Conservation (phyloP, 495 filamentous ascomycete species). For the Trichoderma gamsii region DNA sequence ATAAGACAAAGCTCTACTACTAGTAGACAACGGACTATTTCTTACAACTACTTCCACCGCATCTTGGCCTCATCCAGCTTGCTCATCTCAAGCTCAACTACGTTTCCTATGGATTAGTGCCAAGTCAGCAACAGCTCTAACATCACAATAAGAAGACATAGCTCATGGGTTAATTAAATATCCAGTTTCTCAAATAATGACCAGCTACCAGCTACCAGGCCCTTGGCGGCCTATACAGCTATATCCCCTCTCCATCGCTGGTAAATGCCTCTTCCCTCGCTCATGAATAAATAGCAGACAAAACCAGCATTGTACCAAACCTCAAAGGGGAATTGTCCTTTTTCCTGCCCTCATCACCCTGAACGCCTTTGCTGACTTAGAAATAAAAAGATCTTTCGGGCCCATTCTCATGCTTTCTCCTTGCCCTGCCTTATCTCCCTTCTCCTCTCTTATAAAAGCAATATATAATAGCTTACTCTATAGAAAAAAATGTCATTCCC, state of each 20-base stretch:
- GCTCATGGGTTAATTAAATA: not conserved
- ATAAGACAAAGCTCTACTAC: too few relatives aligned
- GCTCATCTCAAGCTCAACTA: too few relatives aligned
- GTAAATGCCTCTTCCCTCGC: not conserved
- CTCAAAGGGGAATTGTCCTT: constrained; percentile 8
- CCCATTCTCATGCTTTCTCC: not conserved
- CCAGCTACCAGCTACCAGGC: not conserved
- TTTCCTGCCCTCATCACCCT: constrained; percentile 1
- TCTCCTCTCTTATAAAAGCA: not conserved
- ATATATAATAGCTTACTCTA: not conserved
- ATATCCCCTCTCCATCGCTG: not conserved
- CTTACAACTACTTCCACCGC: too few relatives aligned
- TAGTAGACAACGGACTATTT: too few relatives aligned
- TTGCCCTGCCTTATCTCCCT: not conserved
- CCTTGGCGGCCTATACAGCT: not conserved
- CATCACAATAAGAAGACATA: not conserved
- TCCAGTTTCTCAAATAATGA: not conserved
- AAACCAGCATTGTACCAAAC: constrained; percentile 1
- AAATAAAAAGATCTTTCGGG: not conserved
- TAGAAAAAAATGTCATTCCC: not conserved
- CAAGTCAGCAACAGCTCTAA: too few relatives aligned
- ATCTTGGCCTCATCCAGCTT: too few relatives aligned
- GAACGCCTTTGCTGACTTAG: constrained; percentile 7
- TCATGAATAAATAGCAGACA: not conserved
- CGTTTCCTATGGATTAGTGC: too few relatives aligned